Percentiles rank a stretch among this genome's conserved stretches.
Evolutionary conservation across 2,329 filamentous ascomycete species (phyloP).

Genomic region (Aspergillus ruber): DNA sequence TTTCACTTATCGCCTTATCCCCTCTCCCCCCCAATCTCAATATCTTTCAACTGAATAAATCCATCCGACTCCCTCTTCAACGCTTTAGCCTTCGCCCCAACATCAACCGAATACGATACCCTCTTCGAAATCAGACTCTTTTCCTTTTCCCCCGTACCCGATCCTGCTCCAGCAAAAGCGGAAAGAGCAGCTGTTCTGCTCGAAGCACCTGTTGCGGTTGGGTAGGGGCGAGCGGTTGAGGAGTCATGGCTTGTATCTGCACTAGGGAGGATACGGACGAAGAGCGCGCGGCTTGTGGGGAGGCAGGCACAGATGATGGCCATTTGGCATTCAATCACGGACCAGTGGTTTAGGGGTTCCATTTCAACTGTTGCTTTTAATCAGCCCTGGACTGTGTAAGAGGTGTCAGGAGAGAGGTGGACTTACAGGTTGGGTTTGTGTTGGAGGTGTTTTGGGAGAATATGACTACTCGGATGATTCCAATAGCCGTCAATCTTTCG

Average conservation of each 20-base stretch:
- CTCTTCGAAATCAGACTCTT: neutral
- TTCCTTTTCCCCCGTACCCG: neutral
- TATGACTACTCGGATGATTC: slow-evolving; percentile 16
- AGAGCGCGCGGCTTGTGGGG: slow-evolving; percentile 17
- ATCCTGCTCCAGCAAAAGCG: neutral
- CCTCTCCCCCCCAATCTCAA: neutral
- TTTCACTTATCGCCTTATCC: too few species aligned
- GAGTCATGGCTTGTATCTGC: slow-evolving; percentile 6
- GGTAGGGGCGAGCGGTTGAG: neutral
- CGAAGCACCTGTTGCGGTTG: neutral
- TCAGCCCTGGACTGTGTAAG: neutral
- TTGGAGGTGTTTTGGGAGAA: slow-evolving; percentile 20
- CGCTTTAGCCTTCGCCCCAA: neutral
- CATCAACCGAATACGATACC: neutral
- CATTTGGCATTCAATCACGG: slow-evolving; percentile 22
- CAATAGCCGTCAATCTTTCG: neutral
- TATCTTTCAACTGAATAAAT: neutral
- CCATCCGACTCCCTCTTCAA: neutral
- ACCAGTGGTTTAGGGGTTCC: slow-evolving; percentile 22
- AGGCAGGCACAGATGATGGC: slow-evolving; percentile 21
- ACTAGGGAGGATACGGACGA: slow-evolving; percentile 14
- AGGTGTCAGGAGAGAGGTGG: neutral
- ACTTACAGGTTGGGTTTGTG: slow-evolving; percentile 8
- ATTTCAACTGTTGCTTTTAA: slow-evolving; percentile 7
- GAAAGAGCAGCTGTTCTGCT: neutral